Conservation (phyloP, 2,329 filamentous ascomycete species). For the Corynespora cassiicola region DNA sequence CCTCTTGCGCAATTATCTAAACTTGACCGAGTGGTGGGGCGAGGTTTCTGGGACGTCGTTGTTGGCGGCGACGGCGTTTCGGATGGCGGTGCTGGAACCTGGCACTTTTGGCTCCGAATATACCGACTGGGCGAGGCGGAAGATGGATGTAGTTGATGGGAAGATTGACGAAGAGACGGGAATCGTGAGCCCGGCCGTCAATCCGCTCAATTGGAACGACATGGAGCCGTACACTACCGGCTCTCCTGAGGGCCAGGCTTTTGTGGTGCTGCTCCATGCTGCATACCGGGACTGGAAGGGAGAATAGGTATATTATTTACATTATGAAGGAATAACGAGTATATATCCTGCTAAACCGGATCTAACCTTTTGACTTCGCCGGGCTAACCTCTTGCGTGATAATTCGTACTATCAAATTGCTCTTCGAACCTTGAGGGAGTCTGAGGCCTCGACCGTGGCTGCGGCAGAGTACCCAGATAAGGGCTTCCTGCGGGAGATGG, state of each 20-base stretch:
- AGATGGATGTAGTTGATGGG: slow-evolving; percentile 44
- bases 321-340: slow-evolving; percentile 4
- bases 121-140: slow-evolving; percentile 51
- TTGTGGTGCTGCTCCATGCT: slow-evolving; percentile 51
- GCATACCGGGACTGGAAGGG: slow-evolving; percentile 50
- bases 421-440: slow-evolving; percentile 12
- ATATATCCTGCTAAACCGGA: background rate
- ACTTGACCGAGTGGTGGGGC: slow-evolving; percentile 52
- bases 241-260: slow-evolving; percentile 53
- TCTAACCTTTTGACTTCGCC: background rate
- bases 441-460: slow-evolving; percentile 9
- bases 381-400: slow-evolving; percentile 1
- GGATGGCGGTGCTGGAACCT: slow-evolving; percentile 53
- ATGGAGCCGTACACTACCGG: slow-evolving; percentile 28
- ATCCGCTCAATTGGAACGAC: slow-evolving; percentile 49
- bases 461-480: slow-evolving; percentile 5
- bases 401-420: too few species aligned
- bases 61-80: slow-evolving; percentile 53
- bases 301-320: background rate
- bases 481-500: slow-evolving; percentile 13
- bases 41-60: slow-evolving; percentile 58
- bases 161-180: slow-evolving; percentile 46
- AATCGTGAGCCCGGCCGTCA: slow-evolving; percentile 49
- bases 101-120: slow-evolving; percentile 44
- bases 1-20: slow-evolving; percentile 56